Percentiles rank a stretch among this genome's conserved stretches.
These are phyloP conservation scores for Amanita subjunquillea DNA, from an alignment of 768 basidiomycete species.

Conservation along the genomic window DNA sequence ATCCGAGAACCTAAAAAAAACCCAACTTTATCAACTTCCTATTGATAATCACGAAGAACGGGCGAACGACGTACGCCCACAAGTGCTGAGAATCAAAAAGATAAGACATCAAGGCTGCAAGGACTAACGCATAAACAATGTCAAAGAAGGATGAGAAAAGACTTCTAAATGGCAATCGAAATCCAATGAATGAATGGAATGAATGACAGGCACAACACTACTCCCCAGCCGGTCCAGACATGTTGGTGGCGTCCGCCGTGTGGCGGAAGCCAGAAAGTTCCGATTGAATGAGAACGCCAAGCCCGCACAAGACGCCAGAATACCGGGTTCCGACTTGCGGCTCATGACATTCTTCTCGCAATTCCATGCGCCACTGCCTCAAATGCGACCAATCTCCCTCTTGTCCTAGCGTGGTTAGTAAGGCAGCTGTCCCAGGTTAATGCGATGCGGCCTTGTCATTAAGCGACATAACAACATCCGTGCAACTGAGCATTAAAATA, in stretches of 20 bases:
- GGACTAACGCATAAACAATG: not conserved
- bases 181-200: not conserved
- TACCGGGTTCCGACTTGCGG: not conserved
- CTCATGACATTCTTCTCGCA: not conserved
- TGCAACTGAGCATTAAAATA: not conserved
- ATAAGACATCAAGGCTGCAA: not conserved
- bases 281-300: too few species aligned
- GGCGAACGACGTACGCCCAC: not conserved
- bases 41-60: not conserved
- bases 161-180: not conserved
- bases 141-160: not conserved
- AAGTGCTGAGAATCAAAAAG: not conserved
- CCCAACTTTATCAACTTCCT: not conserved
- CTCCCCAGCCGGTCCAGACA: not conserved
- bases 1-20: not conserved
- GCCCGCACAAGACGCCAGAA: not conserved
- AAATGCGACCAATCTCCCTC: too few species aligned
- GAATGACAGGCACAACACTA: not conserved
- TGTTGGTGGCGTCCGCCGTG: not conserved
- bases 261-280: too few species aligned
- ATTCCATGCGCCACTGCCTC: not conserved
- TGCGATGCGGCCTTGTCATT: not conserved
- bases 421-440: not conserved
- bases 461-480: not conserved
- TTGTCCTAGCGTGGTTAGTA: not conserved